phyloP scores from a whole-genome alignment of 345 rosid genomes.

The Mallotus nudiflorus region DNA sequence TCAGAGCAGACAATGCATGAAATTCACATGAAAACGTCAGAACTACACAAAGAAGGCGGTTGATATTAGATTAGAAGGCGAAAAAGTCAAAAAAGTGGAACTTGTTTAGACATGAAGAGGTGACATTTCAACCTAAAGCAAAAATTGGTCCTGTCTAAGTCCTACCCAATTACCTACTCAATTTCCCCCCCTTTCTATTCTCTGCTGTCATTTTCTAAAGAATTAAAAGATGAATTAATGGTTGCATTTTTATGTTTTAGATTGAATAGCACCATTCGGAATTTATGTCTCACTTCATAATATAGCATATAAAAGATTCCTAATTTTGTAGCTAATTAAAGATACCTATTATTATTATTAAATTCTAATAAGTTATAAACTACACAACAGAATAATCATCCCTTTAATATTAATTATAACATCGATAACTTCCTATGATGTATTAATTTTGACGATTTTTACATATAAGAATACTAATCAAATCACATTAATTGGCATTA shows the following conservation, averaged over 20 bases:
- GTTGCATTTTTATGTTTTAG: neutral
- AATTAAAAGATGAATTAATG: neutral
- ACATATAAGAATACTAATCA: no score
- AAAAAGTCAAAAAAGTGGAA: conserved; percentile 8
- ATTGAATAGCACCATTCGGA: neutral
- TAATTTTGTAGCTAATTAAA: neutral
- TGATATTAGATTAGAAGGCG: neutral
- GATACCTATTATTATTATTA: no score
- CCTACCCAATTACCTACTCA: no score
- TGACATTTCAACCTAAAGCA: conserved; percentile 25
- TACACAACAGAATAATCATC: no score
- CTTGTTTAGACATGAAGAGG: conserved; percentile 14
- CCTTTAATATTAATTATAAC: no score
- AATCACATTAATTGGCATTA: no score
- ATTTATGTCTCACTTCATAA: neutral
- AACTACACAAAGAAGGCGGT: conserved; percentile 7
- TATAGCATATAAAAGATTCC: neutral
- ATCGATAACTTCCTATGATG: no score
- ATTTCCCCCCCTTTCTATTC: no score
- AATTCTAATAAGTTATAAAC: no score
- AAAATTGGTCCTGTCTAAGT: neutral
- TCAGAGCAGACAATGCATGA: neutral
- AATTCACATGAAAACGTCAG: conserved; percentile 11
- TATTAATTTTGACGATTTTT: no score
- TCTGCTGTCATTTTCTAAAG: neutral